Evolutionary conservation across 495 filamentous ascomycete genomes (phyloP).

Genomic region (Lasiosphaeria miniovina): DNA sequence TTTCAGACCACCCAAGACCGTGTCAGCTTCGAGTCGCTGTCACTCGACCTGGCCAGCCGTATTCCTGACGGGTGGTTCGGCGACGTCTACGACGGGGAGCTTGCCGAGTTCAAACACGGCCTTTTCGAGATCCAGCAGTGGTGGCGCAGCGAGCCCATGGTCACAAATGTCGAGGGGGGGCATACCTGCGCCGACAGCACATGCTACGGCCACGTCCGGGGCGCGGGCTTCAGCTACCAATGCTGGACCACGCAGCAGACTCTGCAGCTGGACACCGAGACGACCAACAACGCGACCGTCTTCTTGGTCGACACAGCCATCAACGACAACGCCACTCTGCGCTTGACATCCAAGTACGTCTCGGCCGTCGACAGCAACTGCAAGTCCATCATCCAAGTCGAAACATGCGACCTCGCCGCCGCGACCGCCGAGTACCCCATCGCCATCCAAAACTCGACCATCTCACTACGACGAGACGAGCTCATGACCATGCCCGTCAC

Average conservation of each 20-base stretch:
- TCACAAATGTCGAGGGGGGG: not conserved
- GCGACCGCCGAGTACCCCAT: slow-evolving; percentile 17
- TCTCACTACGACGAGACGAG: slow-evolving; percentile 3
- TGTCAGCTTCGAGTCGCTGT: slow-evolving; percentile 1
- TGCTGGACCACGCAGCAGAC: slow-evolving; percentile 2
- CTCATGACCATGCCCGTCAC: slow-evolving; percentile 1
- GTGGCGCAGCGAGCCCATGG: slow-evolving; percentile 11
- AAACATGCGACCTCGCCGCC: slow-evolving; percentile 12
- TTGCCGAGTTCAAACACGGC: not conserved
- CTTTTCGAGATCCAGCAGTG: slow-evolving; percentile 5
- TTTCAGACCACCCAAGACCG: slow-evolving; percentile 4
- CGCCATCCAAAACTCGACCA: slow-evolving; percentile 13
- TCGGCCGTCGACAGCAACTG: slow-evolving; percentile 9
- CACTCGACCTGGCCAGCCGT: slow-evolving; percentile 9
- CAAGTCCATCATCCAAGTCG: slow-evolving; percentile 7
- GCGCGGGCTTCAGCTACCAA: slow-evolving; percentile 11
- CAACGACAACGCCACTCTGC: not conserved
- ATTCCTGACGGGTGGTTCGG: slow-evolving; percentile 21
- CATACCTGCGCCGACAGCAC: slow-evolving; percentile 7
- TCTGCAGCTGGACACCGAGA: slow-evolving; percentile 4
- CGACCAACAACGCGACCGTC: slow-evolving; percentile 11
- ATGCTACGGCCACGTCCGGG: slow-evolving; percentile 14
- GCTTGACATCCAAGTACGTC: slow-evolving; percentile 1
- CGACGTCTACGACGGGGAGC: not conserved
- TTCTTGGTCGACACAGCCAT: slow-evolving; percentile 10